Evolutionary conservation across 345 rosid genomes (phyloP).

Genomic region (Syzygium jambos): DNA sequence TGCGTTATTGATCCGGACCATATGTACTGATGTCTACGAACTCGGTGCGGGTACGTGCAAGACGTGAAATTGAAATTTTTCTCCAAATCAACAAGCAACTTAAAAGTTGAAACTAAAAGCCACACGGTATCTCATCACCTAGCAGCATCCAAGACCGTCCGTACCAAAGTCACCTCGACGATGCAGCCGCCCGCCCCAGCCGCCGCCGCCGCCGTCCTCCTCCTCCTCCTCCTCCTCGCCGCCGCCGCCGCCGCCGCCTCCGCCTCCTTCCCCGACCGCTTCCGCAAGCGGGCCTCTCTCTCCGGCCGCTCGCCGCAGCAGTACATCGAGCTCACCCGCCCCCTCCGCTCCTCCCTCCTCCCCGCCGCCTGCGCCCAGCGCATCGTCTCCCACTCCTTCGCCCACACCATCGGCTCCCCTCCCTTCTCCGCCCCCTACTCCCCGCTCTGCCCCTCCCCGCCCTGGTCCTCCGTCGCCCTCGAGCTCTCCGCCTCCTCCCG

Average conservation of each 20-base stretch:
- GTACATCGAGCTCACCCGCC: conserved; percentile 45
- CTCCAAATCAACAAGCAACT: no score
- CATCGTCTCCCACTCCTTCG: conserved; percentile 70
- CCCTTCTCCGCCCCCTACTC: conserved; percentile 55
- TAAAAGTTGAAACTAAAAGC: no score
- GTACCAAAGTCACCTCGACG: no score
- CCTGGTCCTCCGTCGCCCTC: conserved; percentile 62
- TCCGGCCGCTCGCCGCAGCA: conserved; percentile 17
- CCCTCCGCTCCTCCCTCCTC: conserved; percentile 41
- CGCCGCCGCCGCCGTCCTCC: neutral
- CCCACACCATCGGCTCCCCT: conserved; percentile 54
- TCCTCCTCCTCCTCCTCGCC: neutral
- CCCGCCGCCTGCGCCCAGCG: conserved; percentile 49
- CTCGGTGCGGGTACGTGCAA: no score
- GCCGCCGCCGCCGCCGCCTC: neutral
- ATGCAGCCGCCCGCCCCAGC: neutral
- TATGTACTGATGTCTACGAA: no score
- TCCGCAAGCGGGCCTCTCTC: neutral
- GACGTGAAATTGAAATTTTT: no score
- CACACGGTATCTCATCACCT: no score
- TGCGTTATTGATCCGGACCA: no score
- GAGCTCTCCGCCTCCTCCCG: conserved; percentile 36
- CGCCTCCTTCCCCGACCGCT: neutral
- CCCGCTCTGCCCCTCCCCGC: conserved; percentile 32
- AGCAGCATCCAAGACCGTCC: no score